Evolutionary conservation across 495 filamentous ascomycete species (phyloP).

Genomic region (Chaetomium tenue): DNA sequence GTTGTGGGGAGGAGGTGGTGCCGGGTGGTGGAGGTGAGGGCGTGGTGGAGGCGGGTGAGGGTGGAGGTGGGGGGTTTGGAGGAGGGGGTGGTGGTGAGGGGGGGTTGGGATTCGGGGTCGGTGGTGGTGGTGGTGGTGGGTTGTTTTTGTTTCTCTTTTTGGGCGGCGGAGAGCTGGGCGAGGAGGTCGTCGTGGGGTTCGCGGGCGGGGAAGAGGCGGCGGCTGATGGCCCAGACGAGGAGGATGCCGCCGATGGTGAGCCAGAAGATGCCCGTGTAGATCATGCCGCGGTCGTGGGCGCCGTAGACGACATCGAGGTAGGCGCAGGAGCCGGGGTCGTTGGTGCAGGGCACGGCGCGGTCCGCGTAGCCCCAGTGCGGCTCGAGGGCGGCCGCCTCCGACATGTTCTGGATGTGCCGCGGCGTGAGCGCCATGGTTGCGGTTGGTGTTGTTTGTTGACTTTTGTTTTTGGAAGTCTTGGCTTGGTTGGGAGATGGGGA

Average conservation of each 20-base stretch:
- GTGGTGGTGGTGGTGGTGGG: background rate
- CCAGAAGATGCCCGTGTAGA: slow-evolving; percentile 63
- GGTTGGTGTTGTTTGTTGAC: background rate
- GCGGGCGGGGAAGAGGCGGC: slow-evolving; percentile 33
- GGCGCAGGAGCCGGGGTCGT: slow-evolving; percentile 59
- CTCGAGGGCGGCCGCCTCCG: slow-evolving; percentile 42
- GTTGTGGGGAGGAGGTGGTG: slow-evolving; percentile 48
- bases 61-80: slow-evolving; percentile 25
- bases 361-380: slow-evolving; percentile 62
- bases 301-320: slow-evolving; percentile 63
- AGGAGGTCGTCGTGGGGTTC: slow-evolving; percentile 22
- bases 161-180: background rate
- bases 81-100: background rate
- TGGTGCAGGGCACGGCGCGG: slow-evolving; percentile 57
- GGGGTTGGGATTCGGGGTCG: background rate
- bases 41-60: slow-evolving; percentile 38
- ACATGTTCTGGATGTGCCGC: slow-evolving; percentile 41
- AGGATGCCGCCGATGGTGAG: slow-evolving; percentile 52
- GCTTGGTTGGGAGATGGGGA: background rate
- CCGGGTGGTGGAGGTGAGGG: slow-evolving; percentile 34
- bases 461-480: background rate
- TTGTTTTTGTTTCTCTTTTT: background rate
- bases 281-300: slow-evolving; percentile 57
- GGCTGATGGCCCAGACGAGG: slow-evolving; percentile 47
- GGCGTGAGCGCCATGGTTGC: slow-evolving; percentile 15